Evolutionary conservation across 1,284 basidiomycete species (phyloP), one percentile per base, ranked within the genome.

Genomic region (Ustilago loliicola): DNA sequence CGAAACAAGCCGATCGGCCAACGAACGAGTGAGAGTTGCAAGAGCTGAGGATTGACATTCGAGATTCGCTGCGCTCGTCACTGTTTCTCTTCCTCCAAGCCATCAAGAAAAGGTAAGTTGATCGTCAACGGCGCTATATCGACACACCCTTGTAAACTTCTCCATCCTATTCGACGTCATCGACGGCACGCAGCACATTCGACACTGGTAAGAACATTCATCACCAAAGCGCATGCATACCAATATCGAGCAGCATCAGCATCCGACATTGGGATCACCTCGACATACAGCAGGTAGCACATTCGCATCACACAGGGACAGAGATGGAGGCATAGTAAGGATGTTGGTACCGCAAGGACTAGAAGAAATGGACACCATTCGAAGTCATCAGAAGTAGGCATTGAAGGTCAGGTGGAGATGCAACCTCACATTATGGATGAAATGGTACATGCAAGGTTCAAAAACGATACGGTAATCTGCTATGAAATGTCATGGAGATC

Each of bases 51-150:
- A n/a, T 36, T 57, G 59, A 73, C 65, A 64, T 73, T 73, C 71
- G 65, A 65, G 65, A 53, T n/a, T 60, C 40, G 52, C 23, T 36
- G 34, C 57, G 29, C 32, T 55, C 61, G 61, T 68, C 67, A 61
- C 61, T 76, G 60, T 59, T 52, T 61, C 61, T 54, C 63, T 63
- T 59, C 59, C 68, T 67, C 71, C 61, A 77, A 66, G 75, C 75
- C 75, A 77, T 77, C 75, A 77, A 73, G 71, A 73, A 73, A 66
- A 73, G 71, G 75, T 77, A 73, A 77, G 75, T 77, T 25, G 19
- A 58, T 58, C 25, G 29, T 56, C 34, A 50, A 42, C 25, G 50
- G 32, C 36, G 56, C 34, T 30, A 59, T 56, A 27, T 27, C 15
- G 51, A 11, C 21, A 23, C 29, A 32, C 3, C 45, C 51, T 42